Evolutionary conservation across 2,329 filamentous ascomycete genomes (phyloP).

Genomic region (Beauveria medogensis): DNA sequence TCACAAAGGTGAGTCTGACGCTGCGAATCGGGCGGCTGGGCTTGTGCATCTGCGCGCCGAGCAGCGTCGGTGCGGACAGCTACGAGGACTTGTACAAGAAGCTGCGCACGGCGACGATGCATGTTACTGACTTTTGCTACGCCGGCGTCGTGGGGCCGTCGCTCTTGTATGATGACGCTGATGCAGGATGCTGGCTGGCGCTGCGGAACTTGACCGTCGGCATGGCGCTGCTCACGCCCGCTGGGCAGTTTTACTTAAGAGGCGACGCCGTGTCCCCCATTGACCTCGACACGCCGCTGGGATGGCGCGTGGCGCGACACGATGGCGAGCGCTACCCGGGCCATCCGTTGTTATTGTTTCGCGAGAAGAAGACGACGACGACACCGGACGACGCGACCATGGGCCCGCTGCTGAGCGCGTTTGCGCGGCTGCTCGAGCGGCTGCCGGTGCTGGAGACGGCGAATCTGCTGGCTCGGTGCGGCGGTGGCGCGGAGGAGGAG

Average conservation of each 20-base stretch:
- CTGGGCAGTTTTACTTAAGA: background rate
- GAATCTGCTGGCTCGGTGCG: background rate
- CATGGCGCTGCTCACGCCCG: background rate
- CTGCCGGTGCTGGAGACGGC: constrained; percentile 3
- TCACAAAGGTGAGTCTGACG: background rate
- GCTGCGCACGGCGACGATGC: background rate
- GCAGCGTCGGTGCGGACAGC: background rate
- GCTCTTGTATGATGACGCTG: background rate
- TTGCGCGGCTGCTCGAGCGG: background rate
- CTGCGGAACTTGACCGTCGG: background rate
- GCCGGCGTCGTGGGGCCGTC: background rate
- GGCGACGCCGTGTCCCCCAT: background rate
- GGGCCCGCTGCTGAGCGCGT: background rate
- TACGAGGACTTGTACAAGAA: background rate
- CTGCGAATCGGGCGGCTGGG: background rate
- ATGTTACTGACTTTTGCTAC: background rate
- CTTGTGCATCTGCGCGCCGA: background rate
- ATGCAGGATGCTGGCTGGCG: background rate
- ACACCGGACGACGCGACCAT: background rate
- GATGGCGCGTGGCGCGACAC: background rate
- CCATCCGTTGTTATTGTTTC: background rate
- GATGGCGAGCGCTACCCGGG: background rate
- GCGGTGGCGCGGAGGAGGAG: background rate
- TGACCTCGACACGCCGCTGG: background rate
- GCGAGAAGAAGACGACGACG: background rate